Base-by-base conservation (phyloP, 2,329 filamentous ascomycete species). In the Neurospora crassa region DNA sequence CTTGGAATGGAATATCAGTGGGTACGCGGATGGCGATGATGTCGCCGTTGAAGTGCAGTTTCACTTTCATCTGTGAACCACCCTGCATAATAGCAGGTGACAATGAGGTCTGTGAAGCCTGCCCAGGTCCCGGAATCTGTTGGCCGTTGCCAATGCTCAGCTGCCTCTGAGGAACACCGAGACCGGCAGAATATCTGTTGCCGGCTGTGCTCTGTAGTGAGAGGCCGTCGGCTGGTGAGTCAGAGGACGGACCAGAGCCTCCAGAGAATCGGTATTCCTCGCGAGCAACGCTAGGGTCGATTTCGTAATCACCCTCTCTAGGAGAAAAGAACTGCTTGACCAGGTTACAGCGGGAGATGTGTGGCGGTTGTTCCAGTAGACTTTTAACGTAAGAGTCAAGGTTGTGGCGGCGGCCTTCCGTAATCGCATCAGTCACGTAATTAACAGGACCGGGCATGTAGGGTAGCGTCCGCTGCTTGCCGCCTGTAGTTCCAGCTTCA, bases 391-490 rank as follows among this genome's bases (percentile, higher is more conserved):
- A 99, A 69, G 95, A 92, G 78, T 99, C 94, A 47, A 99, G 84
- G 79, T 97, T 97, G 79, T 96, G 92, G 72, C 96, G 89, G 75
- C 96, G 90, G 40, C 94, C 94, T 78, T 97, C 94, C 20, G 94
- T 97, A 77, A 99, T 97, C 43, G 92, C 93, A 79, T 98, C 95
- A n/a, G 95, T 99, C 71, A 98, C 95, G 81, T 97, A 97, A 75
- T 94, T 97, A 73, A 99, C 95, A 3, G 96, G 96, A 6, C 96
- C 96, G 11, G 96, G 96, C 96, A 99, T 99, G 80, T 97, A 98
- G 1, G 96, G 96, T 14, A 99, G 82, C 10, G 91, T 93, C 71
- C 96, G 91, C 78, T 91, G 90, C 78, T 94, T 90, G 68, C 86
- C 87, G 67, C 91, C 91, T 20, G 90, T 92, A 78, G 96, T 96